phyloP scores from a whole-genome alignment of 805 yeast genomes.

The Teunomyces kruisii region DNA sequence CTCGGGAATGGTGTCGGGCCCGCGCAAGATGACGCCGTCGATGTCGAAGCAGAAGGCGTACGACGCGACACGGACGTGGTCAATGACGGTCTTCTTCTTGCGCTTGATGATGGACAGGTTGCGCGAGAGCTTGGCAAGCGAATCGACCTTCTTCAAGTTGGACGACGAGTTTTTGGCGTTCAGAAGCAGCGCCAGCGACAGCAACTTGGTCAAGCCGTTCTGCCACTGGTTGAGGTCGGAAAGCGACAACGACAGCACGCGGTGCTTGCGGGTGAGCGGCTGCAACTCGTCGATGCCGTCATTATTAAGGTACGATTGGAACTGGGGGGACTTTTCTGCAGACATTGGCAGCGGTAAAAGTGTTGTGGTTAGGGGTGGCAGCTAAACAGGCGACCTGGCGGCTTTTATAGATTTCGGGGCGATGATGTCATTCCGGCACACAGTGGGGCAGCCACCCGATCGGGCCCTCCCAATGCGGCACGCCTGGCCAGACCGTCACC shows the following conservation, averaged over 20 bases:
- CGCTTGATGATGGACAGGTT: conserved; percentile 46
- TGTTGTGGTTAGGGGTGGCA: not conserved
- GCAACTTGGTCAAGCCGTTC: conserved; percentile 41
- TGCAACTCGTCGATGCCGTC: conserved; percentile 70
- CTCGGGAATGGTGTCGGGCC: conserved; percentile 80
- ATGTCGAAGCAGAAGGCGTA: conserved; percentile 92
- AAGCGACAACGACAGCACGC: conserved; percentile 65
- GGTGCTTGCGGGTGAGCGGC: conserved; percentile 60
- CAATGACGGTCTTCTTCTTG: conserved; percentile 54
- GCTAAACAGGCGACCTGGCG: not conserved
- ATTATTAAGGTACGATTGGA: conserved; percentile 62
- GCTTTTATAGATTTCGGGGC: no score
- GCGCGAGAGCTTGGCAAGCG: conserved; percentile 45
- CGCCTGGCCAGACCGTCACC: no score
- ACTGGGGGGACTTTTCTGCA: conserved; percentile 16
- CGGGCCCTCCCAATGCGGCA: no score
- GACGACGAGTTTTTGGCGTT: conserved; percentile 25
- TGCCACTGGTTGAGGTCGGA: conserved; percentile 69
- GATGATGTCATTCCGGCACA: no score
- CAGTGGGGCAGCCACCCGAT: no score
- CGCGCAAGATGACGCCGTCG: conserved; percentile 86
- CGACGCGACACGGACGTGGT: conserved; percentile 72
- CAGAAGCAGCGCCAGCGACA: conserved; percentile 35
- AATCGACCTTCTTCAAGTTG: conserved; percentile 43
- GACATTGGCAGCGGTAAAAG: not conserved